phyloP scores from a whole-genome alignment of 495 filamentous ascomycete species.

The Cercophora newfieldiana region DNA sequence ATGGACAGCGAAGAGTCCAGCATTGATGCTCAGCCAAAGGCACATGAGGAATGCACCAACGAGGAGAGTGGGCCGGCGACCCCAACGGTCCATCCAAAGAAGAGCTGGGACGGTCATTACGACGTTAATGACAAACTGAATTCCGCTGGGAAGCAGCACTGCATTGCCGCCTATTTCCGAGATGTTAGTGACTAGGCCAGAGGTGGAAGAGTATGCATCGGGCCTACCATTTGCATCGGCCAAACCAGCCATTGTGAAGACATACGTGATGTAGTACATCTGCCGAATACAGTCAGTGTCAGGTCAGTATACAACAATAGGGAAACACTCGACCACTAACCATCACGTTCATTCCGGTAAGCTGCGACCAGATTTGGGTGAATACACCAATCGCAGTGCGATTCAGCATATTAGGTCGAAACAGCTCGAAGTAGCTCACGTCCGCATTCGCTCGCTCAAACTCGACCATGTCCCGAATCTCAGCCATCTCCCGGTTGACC shows the following conservation, averaged over 20 bases:
- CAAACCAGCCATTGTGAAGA: constrained; percentile 72
- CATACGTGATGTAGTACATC: constrained; percentile 60
- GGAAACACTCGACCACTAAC: constrained; percentile 53
- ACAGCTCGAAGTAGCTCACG: constrained; percentile 67
- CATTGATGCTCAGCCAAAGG: constrained; percentile 68
- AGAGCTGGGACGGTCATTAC: constrained; percentile 58
- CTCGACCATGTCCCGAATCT: constrained; percentile 69
- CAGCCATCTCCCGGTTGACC: constrained; percentile 64
- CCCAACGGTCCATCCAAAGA: constrained; percentile 59
- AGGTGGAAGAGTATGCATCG: neutral
- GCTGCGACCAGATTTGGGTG: constrained; percentile 81
- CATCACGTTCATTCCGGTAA: constrained; percentile 87
- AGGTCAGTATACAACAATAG: constrained; percentile 28
- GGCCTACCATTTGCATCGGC: constrained; percentile 40
- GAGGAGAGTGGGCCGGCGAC: constrained; percentile 63
- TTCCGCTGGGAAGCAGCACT: constrained; percentile 65
- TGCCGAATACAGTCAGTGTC: no score
- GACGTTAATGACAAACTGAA: constrained; percentile 74
- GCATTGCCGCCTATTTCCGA: constrained; percentile 22
- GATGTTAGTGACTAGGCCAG: neutral
- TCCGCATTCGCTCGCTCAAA: constrained; percentile 64
- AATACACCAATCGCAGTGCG: constrained; percentile 73
- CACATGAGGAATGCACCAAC: constrained; percentile 67
- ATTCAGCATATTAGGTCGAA: constrained; percentile 72
- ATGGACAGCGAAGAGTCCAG: constrained; percentile 60